A percentile compares a stretch with the other conserved stretches of the same genome.
Conservation (phyloP, 257 asterid species). For the Nicotiana tabacum region DNA sequence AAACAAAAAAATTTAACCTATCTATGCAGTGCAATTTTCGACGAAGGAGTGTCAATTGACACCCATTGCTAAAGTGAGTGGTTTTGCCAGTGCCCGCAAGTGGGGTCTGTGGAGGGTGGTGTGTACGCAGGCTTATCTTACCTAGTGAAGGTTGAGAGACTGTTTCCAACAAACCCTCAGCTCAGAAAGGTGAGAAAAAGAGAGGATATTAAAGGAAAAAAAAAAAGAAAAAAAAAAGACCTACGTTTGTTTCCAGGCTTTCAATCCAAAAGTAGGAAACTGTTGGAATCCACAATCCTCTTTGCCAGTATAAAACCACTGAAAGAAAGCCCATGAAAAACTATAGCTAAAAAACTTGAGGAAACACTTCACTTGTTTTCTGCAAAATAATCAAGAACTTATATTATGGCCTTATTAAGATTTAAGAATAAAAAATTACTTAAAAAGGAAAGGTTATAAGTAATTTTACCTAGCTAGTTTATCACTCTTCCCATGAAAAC, state of each 20-base stretch:
- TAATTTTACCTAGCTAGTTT: conserved; percentile 54
- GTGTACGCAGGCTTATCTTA: no score
- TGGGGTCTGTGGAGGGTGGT: no score
- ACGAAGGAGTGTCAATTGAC: no score
- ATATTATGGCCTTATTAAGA: neutral
- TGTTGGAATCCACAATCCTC: conserved; percentile 63
- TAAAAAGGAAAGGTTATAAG: neutral
- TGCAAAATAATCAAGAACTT: conserved; percentile 28
- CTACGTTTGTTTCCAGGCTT: conserved; percentile 77
- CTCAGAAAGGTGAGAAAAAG: no score
- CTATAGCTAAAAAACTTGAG: conserved; percentile 56
- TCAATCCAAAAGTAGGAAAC: conserved; percentile 88
- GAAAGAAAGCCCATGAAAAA: conserved; percentile 75
- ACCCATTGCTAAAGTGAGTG: no score
- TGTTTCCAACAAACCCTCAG: no score
- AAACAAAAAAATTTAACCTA: no score
- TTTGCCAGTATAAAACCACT: conserved; percentile 76
- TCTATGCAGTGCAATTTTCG: no score
- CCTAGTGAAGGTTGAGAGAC: no score
- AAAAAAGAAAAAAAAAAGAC: neutral
- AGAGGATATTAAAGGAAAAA: no score
- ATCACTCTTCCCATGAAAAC: conserved; percentile 71
- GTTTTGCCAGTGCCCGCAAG: no score
- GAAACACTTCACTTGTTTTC: conserved; percentile 74
- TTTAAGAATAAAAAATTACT: neutral